These are phyloP conservation scores for Mucor sp. DNA, from an alignment of 371 early-diverging fungal genomes.

Conservation along the genomic window DNA sequence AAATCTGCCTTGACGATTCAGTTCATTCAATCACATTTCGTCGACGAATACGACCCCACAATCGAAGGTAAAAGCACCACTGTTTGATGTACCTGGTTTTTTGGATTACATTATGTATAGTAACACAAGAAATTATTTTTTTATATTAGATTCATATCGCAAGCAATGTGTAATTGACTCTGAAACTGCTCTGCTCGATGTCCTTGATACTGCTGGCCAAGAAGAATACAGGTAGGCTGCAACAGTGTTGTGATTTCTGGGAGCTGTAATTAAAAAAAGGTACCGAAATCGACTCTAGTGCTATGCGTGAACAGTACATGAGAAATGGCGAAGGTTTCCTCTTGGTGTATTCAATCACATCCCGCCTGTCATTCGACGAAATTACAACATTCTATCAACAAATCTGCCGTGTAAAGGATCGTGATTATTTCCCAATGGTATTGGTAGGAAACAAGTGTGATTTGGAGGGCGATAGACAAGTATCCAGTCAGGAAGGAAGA, in stretches of 20 bases:
- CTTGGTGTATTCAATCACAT: constrained; percentile 56
- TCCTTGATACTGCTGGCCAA: constrained; percentile 94
- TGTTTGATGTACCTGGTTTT: background rate
- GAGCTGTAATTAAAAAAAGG: background rate
- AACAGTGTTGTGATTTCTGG: background rate
- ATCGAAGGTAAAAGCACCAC: constrained; percentile 70
- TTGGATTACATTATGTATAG: background rate
- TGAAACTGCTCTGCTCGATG: constrained; percentile 81
- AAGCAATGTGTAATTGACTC: constrained; percentile 87
- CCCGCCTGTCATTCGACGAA: constrained; percentile 65
- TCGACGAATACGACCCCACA: constrained; percentile 94
- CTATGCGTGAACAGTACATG: constrained; percentile 83
- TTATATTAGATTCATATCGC: constrained; percentile 81
- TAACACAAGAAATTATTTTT: constrained; percentile 4
- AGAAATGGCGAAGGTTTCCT: constrained; percentile 62
- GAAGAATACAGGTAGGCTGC: constrained; percentile 77
- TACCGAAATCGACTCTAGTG: constrained; percentile 32
- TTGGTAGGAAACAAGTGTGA: constrained; percentile 98
- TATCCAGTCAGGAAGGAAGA: constrained; percentile 32
- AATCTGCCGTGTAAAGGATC: constrained; percentile 82
- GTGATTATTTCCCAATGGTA: constrained; percentile 83
- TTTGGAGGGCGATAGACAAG: constrained; percentile 75
- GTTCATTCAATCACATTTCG: constrained; percentile 90
- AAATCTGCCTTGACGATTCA: constrained; percentile 92
- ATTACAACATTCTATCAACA: constrained; percentile 77